Evolutionary conservation across 345 rosid species (phyloP).

Genomic region (Noccaea bulbosa): DNA sequence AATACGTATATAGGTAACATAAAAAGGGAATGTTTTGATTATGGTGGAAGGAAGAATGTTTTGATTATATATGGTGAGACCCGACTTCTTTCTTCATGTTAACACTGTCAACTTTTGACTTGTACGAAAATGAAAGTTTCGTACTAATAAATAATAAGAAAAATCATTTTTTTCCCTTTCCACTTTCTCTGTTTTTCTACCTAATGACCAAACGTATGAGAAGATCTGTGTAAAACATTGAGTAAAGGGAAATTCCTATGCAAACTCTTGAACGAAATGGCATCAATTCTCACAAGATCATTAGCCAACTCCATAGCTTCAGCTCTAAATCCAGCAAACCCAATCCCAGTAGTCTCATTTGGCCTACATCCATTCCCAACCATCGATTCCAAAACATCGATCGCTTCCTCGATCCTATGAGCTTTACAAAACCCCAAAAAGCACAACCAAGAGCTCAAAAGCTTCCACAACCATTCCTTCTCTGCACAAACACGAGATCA

Average conservation of each 20-base stretch:
- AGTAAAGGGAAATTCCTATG: conserved; percentile 69
- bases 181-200: background rate
- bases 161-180: no score
- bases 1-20: no score
- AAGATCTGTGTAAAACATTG: conserved; percentile 56
- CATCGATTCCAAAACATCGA: conserved; percentile 67
- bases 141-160: no score
- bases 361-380: conserved; percentile 67
- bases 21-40: no score
- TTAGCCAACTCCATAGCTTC: conserved; percentile 76
- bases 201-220: conserved; percentile 3
- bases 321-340: no score
- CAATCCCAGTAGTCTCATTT: conserved; percentile 72
- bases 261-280: conserved; percentile 64
- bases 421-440: conserved; percentile 81
- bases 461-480: conserved; percentile 89
- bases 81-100: no score
- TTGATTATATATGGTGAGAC: no score
- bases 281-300: conserved; percentile 51
- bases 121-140: no score
- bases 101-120: no score
- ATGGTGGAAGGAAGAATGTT: no score
- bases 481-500: conserved; percentile 81
- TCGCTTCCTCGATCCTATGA: conserved; percentile 66
- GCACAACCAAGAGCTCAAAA: conserved; percentile 57